Evolutionary conservation across 2,329 filamentous ascomycete species (phyloP), one percentile per base, ranked within the genome.

Genomic region (Dothiorella sarmentorum): DNA sequence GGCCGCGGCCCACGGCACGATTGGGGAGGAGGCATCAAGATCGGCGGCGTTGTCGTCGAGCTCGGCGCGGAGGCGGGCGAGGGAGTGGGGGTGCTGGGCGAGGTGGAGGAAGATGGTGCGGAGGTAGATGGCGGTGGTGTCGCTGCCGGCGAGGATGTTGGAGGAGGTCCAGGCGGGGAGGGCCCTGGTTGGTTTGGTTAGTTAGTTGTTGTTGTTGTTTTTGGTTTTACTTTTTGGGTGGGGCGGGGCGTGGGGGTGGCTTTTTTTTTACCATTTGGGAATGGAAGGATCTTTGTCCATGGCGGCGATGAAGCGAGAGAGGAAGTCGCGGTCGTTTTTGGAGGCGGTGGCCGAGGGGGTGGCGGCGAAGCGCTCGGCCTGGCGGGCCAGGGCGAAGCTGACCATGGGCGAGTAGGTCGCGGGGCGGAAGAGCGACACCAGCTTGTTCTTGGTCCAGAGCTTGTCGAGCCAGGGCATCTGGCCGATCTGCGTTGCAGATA

Each of bases 31-130:
- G 3, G 66, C 60, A n/a, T n/a, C n/a, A n/a, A n/a, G n/a, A n/a
- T n/a, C n/a, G n/a, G n/a, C 33, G 22, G 15, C 49, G 29, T 9
- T 17, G 4, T 6, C 52, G 44, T 72, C 68, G 5, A 69, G 26
- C 45, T 68, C 69, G 44, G 73, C 69, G 4, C 68, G 29, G 45
- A 68, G 68, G 40, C 59, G 60, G 2, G 29, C 44, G 7, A 70
- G 60, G 35, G 58, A 29, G 24, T 61, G 15, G 3, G 65, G 66
- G 15, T 72, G 62, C 2, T 62, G 62, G 2, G 76, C 57, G 13
- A 77, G 44, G 45, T 69, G 65, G 60, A 77, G 77, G 17, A 75
- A 61, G 17, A 76, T 68, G 0, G 68, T 66, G 44, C 75, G 72
- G 5, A 74, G 61, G 0, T 68, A 67, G 3, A 65, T 67, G 1